Base-by-base conservation (phyloP, 352 stramenopile species). In the Globisporangium alternatum region DNA sequence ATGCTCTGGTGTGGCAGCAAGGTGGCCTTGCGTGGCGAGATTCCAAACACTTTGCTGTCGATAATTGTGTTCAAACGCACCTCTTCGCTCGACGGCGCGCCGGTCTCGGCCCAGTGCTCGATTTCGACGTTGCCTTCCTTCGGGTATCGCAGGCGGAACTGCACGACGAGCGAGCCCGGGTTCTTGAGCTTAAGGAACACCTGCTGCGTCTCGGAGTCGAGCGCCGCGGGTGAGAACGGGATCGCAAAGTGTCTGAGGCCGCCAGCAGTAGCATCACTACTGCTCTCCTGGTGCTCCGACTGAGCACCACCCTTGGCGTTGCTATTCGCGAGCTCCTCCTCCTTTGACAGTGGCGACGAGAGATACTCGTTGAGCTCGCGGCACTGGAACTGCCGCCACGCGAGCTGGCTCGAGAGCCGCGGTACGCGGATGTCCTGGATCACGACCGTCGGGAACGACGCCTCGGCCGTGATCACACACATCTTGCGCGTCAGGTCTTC, bases 51-150 rank as follows among this genome's bases (percentile, higher is more conserved):
- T 56, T 90, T 82, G 60, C 80, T 88, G 64, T 96, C 85, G 55
- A 96, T 86, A 56, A 95, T 94, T 21, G 77, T 77, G 55, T 92
- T 89, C 25, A 84, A 77, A 10, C 81, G 81, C 51, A 93, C 54
- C 58, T 93, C 77, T 22, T 91, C 80, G 30, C 78, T 78, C 7
- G 88, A 97, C 17, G 93, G 92, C 28, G 93, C 87, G 21, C 87
- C 81, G 5, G 89, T 91, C 56, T 97, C 91, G 22, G 90, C 91
- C 95, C 95, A 98, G 35, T 92, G 89, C 56, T 98, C 93, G 28
- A 98, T 89, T 66, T 98, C 93, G 10, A 98, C 86, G 39, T 96
- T 87, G 10, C 83, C 86, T 57, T 98, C 91, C 62, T 97, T 97
- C 8, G 93, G 93, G 22, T 97, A 92, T 25, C 90, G 85, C 45